Conservation (phyloP, 495 filamentous ascomycete species). For the Aspergillus nidulans region DNA sequence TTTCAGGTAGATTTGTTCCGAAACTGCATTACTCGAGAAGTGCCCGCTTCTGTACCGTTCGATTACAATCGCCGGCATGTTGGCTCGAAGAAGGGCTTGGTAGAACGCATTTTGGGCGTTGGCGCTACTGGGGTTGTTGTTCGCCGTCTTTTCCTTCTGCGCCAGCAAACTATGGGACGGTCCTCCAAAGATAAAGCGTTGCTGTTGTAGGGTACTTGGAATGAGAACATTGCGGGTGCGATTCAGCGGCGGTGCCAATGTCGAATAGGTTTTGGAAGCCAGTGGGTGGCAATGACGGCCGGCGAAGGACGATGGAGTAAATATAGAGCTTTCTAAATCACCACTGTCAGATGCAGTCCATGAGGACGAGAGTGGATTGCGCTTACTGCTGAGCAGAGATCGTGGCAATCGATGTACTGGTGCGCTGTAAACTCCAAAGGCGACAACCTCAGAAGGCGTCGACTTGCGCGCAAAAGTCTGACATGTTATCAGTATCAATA, state of each 20-base stretch:
- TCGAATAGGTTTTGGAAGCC: constrained; percentile 34
- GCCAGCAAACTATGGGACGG: constrained; percentile 57
- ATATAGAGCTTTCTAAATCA: constrained; percentile 19
- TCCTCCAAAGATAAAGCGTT: constrained; percentile 52
- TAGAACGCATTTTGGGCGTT: constrained; percentile 91
- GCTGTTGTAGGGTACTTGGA: constrained; percentile 28
- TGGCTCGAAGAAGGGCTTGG: constrained; percentile 78
- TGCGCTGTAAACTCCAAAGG: constrained; percentile 14
- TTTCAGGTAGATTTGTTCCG: constrained; percentile 68
- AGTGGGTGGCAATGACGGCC: constrained; percentile 14
- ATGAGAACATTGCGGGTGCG: constrained; percentile 21
- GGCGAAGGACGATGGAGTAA: constrained; percentile 21
- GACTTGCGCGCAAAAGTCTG: constrained; percentile 13
- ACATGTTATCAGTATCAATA: neutral
- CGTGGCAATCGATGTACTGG: constrained; percentile 16
- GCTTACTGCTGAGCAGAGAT: constrained; percentile 19
- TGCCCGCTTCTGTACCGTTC: constrained; percentile 82
- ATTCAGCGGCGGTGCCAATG: constrained; percentile 28
- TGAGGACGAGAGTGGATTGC: neutral
- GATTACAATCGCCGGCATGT: constrained; percentile 87
- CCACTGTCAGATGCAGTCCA: neutral
- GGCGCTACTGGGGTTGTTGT: constrained; percentile 81
- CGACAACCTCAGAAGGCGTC: constrained; percentile 27
- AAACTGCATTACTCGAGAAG: constrained; percentile 71
- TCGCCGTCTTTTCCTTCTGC: constrained; percentile 81